Evolutionary conservation across 2,329 filamentous ascomycete genomes (phyloP), one percentile per base, ranked within the genome.

Genomic region (Aspergillus quadrilineatus): DNA sequence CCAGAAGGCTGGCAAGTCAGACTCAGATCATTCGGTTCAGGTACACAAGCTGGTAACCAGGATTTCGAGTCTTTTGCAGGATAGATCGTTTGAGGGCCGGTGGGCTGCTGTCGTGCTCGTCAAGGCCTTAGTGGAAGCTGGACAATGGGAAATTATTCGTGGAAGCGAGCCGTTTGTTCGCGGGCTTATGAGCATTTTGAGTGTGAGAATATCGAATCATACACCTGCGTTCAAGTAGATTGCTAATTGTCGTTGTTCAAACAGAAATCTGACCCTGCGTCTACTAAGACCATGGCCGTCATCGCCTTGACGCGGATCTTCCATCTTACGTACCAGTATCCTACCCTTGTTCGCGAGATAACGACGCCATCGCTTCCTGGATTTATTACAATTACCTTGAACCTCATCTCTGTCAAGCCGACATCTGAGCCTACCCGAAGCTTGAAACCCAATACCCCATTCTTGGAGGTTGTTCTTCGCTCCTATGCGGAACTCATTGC

Each of bases 241-340:
- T 42, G 50, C 60, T 64, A 14, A 67, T 36, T 22, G 8, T 37
- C 30, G 26, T n/a, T 43, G 14, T 58, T 15, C 63, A 14, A 42
- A 46, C 32, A 91, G 85, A 96, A 91, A 81, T 85, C 87, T 8
- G 91, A 96, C 66, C 85, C 90, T 3, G 72, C 83, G 6, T 84
- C 87, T 4, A 86, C 86, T 34, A 95, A 94, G 69, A 89, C 89
- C 69, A 74, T 97, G 57, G 85, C 85, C 63, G 79, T 96, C 49
- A 83, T 94, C 59, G 85, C 89, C 12, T 77, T 97, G 59, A 89
- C 89, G 17, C 87, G 89, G 67, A 92, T 97, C 64, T 97, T 94
- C 75, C 82, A 86, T 63, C 82, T 94, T 36, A 88, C 92, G 41
- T 89, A 92, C 68, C 85, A 88, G 37, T 92, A 92, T 68, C 90